Percentiles rank a stretch among this genome's conserved stretches.
These are phyloP conservation scores for Isatis lusitanica DNA, from an alignment of 441 rosid species.

Conservation along the genomic window DNA sequence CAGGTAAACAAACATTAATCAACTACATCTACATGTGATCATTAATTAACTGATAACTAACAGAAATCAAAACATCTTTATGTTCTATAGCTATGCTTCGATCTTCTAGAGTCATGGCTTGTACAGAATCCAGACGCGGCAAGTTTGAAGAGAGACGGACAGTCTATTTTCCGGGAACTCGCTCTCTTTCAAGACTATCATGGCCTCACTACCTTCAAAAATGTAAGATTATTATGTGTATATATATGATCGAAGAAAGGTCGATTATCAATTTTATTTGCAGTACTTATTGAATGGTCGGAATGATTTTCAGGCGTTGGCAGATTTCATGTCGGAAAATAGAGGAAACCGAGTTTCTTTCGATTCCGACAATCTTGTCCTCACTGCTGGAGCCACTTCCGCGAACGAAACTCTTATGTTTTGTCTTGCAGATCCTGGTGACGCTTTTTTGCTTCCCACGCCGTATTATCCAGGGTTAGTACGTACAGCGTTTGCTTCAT, in stretches of 20 bases:
- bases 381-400: conserved; percentile 88
- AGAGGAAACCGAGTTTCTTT: conserved; percentile 81
- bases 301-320: conserved; percentile 60
- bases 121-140: conserved; percentile 60
- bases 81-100: conserved; percentile 61
- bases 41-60: conserved; percentile 27
- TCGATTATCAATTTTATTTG: background rate
- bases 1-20: conserved; percentile 26
- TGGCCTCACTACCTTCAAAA: conserved; percentile 74
- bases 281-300: background rate
- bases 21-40: background rate
- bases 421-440: conserved; percentile 73
- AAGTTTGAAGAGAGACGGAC: conserved; percentile 56
- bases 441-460: conserved; percentile 81
- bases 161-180: conserved; percentile 76
- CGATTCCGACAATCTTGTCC: conserved; percentile 57
- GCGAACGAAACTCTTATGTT: conserved; percentile 85
- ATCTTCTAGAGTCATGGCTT: conserved; percentile 79
- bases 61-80: conserved; percentile 20
- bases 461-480: conserved; percentile 94
- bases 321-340: conserved; percentile 79
- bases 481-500: conserved; percentile 16
- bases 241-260: background rate
- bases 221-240: conserved; percentile 36
- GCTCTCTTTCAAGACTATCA: conserved; percentile 94